These are phyloP conservation scores for Irpex rosettiformis DNA, from an alignment of 1,284 basidiomycete genomes.

Conservation along the genomic window DNA sequence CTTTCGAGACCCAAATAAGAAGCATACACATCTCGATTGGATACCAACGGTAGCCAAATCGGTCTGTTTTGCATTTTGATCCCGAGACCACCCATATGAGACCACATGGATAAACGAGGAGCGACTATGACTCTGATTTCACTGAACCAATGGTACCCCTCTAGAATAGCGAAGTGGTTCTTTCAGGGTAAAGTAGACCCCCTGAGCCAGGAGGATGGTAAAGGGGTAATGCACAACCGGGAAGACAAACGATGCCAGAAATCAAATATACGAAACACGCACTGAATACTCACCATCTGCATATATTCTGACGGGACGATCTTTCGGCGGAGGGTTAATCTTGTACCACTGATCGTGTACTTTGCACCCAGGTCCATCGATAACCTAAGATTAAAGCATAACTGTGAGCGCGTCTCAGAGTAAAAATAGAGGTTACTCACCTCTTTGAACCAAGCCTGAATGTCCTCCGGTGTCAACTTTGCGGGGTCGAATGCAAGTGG, in stretches of 20 bases:
- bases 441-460: constrained; percentile 43
- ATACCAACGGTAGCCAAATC: too few species aligned
- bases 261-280: constrained; percentile 10
- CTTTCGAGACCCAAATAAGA: too few species aligned
- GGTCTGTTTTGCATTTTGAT: background rate
- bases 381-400: constrained; percentile 10
- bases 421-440: constrained; percentile 10
- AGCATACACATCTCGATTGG: too few species aligned
- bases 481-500: constrained; percentile 59
- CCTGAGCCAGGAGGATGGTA: too few species aligned
- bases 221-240: background rate
- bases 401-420: background rate
- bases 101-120: background rate
- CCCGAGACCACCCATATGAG: background rate
- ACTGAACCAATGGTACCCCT: background rate
- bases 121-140: background rate
- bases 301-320: constrained; percentile 86
- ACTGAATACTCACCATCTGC: constrained; percentile 84
- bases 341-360: constrained; percentile 70
- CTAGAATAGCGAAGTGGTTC: constrained; percentile 8
- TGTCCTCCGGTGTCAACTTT: constrained; percentile 64
- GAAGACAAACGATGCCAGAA: constrained; percentile 4
- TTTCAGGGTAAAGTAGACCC: constrained; percentile 17
- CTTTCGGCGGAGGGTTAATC: constrained; percentile 80
- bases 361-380: constrained; percentile 36